A percentile compares a stretch with the other conserved stretches of the same genome.
Evolutionary conservation across 202 grass and related monocot species (phyloP).

Genomic region (Schoenoplectus tabernaemontani): DNA sequence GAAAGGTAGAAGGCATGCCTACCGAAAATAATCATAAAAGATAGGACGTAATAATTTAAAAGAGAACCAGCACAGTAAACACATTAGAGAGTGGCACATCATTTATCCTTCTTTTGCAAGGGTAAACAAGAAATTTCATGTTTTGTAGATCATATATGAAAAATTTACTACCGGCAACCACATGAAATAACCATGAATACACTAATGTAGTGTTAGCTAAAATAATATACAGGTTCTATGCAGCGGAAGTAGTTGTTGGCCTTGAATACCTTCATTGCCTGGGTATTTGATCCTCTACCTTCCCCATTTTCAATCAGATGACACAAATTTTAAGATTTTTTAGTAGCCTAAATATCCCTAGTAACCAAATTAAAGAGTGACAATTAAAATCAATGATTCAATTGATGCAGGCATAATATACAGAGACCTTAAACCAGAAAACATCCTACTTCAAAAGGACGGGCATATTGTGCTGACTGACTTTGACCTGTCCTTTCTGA

Average conservation of each 20-base stretch:
- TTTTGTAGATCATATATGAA: neutral
- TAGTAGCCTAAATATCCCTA: neutral
- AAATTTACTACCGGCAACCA: neutral
- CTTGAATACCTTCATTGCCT: slow-evolving; percentile 95
- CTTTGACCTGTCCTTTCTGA: slow-evolving; percentile 94
- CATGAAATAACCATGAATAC: neutral
- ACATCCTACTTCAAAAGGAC: slow-evolving; percentile 81
- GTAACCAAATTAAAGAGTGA: neutral
- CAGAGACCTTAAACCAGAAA: slow-evolving; percentile 97
- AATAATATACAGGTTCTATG: slow-evolving; percentile 75
- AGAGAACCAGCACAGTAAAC: neutral
- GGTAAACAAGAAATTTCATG: neutral
- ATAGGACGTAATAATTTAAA: neutral
- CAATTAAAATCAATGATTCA: neutral
- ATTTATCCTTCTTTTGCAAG: neutral
- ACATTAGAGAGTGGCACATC: neutral
- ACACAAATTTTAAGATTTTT: neutral
- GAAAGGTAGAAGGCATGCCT: neutral
- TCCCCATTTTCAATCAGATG: slow-evolving; percentile 14
- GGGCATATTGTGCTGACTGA: slow-evolving; percentile 89
- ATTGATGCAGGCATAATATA: slow-evolving; percentile 76
- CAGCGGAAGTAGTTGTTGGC: slow-evolving; percentile 79
- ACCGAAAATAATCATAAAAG: neutral
- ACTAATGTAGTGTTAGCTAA: slow-evolving; percentile 2
- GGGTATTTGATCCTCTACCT: slow-evolving; percentile 38